Conservation (phyloP, 2,329 filamentous ascomycete genomes). For the Xylaria sp. region DNA sequence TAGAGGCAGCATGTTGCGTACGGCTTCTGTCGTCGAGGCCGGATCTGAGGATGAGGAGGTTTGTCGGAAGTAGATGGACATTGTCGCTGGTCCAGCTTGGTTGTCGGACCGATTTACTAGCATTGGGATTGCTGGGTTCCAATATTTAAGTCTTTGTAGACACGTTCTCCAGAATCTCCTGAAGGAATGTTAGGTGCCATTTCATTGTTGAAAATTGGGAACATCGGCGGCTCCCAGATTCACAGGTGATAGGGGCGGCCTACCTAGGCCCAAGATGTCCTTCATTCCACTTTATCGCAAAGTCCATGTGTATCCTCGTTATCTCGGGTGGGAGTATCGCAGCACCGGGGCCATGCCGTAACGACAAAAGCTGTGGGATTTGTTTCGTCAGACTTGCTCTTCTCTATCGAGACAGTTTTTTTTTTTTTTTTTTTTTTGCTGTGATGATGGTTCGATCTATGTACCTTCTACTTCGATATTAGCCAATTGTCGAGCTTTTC, state of each 20-base stretch:
- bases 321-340: constrained; percentile 79
- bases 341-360: constrained; percentile 84
- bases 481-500: constrained; percentile 26
- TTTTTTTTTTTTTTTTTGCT: too few species aligned
- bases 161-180: constrained; percentile 89
- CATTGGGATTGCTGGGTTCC: constrained; percentile 87
- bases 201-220: constrained; percentile 5
- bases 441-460: neutral
- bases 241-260: constrained; percentile 26
- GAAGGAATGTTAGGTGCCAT: constrained; percentile 24
- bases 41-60: constrained; percentile 26
- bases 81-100: constrained; percentile 60
- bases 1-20: constrained; percentile 37
- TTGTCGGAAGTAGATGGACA: constrained; percentile 69
- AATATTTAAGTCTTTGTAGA: constrained; percentile 88
- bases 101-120: constrained; percentile 73
- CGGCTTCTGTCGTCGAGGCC: constrained; percentile 12
- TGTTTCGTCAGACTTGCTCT: constrained; percentile 8
- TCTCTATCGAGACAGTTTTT: neutral
- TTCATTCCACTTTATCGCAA: constrained; percentile 63
- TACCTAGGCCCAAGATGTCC: constrained; percentile 79
- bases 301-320: constrained; percentile 76
- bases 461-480: constrained; percentile 42
- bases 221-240: neutral
- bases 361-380: constrained; percentile 35